phyloP scores from a whole-genome alignment of 768 basidiomycete genomes.

The Termitomyces bulborhizus region DNA sequence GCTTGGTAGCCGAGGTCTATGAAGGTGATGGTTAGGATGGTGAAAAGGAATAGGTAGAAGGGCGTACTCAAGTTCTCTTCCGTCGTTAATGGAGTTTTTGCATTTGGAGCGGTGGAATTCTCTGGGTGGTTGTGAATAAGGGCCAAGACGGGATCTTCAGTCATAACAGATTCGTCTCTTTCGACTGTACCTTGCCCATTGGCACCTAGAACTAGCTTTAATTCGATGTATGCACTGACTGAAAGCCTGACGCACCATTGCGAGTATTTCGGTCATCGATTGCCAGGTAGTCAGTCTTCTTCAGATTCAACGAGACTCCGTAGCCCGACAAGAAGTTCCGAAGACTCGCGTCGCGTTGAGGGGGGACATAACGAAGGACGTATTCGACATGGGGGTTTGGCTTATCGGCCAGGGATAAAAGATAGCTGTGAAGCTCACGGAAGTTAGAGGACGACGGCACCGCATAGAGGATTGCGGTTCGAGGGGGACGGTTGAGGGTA shows the following conservation, averaged over 20 bases:
- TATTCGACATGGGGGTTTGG: conserved; percentile 55
- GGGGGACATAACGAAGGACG: conserved; percentile 65
- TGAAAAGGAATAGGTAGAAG: background rate
- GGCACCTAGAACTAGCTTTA: conserved; percentile 1
- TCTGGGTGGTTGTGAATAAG: conserved; percentile 35
- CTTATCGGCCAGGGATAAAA: conserved; percentile 43
- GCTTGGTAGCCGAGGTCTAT: conserved; percentile 70
- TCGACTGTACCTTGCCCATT: conserved; percentile 5
- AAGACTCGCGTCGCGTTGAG: conserved; percentile 19
- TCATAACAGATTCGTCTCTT: conserved; percentile 21
- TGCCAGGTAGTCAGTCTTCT: conserved; percentile 95
- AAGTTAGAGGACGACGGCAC: conserved; percentile 62
- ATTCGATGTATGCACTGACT: background rate
- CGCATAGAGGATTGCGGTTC: conserved; percentile 76
- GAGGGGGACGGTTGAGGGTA: conserved; percentile 40
- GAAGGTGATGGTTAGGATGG: background rate
- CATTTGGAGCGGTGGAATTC: conserved; percentile 29
- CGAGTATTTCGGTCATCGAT: conserved; percentile 72
- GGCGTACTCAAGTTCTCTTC: conserved; percentile 49
- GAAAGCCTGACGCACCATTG: conserved; percentile 8
- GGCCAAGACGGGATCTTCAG: conserved; percentile 28
- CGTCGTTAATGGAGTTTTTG: conserved; percentile 37
- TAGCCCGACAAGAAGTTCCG: conserved; percentile 72
- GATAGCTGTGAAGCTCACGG: conserved; percentile 59
- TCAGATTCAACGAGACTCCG: conserved; percentile 87